A percentile compares a stretch with the other conserved stretches of the same genome.
These are phyloP conservation scores for Carex myosuroides DNA, from an alignment of 176 grass and related monocot genomes.

Conservation along the genomic window DNA sequence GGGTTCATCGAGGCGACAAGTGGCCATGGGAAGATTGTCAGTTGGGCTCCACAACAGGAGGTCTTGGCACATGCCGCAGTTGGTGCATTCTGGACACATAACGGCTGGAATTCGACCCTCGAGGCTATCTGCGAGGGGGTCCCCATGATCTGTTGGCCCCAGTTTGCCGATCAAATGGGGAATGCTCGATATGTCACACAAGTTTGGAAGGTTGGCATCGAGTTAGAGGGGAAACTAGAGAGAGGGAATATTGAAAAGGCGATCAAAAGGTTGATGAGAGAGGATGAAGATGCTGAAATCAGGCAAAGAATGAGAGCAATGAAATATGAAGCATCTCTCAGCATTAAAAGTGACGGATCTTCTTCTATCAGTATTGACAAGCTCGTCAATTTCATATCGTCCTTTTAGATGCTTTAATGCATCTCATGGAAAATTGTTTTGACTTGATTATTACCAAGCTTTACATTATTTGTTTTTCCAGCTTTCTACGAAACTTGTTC, in stretches of 20 bases:
- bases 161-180: slow-evolving; percentile 29
- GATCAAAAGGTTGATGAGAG: slow-evolving; percentile 20
- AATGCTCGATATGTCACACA: slow-evolving; percentile 20
- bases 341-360: slow-evolving; percentile 17
- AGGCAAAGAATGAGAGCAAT: not conserved
- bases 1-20: not conserved
- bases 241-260: slow-evolving; percentile 6
- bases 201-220: slow-evolving; percentile 25
- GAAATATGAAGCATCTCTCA: not conserved
- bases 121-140: slow-evolving; percentile 30
- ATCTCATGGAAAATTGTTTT: not conserved
- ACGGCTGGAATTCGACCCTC: slow-evolving; percentile 35
- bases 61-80: slow-evolving; percentile 24
- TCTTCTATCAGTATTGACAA: not conserved
- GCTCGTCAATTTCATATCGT: slow-evolving; percentile 9
- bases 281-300: slow-evolving; percentile 11
- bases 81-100: slow-evolving; percentile 26
- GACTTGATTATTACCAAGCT: not conserved
- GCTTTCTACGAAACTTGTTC: not conserved
- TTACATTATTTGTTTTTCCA: not conserved
- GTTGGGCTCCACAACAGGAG: slow-evolving; percentile 36
- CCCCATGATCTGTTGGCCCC: slow-evolving; percentile 28
- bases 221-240: slow-evolving; percentile 12
- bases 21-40: not conserved
- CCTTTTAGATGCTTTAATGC: not conserved